Conservation (phyloP, 1,284 basidiomycete species). For the Pisolithus thermaeus region DNA sequence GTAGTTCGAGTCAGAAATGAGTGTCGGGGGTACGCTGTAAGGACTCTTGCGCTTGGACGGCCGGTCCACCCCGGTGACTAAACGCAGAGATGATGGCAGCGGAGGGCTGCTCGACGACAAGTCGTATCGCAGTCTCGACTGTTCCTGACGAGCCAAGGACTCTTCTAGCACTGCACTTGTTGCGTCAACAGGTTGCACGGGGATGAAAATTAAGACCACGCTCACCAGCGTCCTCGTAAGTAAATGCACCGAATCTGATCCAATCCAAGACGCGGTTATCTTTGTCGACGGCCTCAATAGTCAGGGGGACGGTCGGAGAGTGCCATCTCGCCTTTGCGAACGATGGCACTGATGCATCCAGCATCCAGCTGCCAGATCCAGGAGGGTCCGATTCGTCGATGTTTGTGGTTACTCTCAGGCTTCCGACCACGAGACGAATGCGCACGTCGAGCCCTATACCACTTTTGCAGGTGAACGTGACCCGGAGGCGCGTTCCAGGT, state of each 20-base stretch:
- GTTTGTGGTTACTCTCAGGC: conserved; percentile 52
- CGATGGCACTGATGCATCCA: conserved; percentile 50
- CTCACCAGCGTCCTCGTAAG: conserved; percentile 52
- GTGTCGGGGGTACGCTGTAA: conserved; percentile 26
- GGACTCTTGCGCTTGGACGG: conserved; percentile 24
- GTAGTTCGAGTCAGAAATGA: conserved; percentile 25
- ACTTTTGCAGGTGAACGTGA: conserved; percentile 53
- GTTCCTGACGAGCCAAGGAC: background rate
- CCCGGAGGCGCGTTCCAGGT: conserved; percentile 50
- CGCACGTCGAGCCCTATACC: conserved; percentile 43
- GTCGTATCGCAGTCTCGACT: conserved; percentile 1
- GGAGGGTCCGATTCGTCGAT: conserved; percentile 43
- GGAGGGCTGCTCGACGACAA: conserved; percentile 1
- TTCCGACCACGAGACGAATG: conserved; percentile 64
- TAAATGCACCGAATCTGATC: conserved; percentile 65
- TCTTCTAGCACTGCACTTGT: conserved; percentile 5
- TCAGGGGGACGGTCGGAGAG: conserved; percentile 41
- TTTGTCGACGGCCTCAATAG: conserved; percentile 57
- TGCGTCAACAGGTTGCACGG: background rate
- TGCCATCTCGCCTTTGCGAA: conserved; percentile 30
- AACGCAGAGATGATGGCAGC: conserved; percentile 5
- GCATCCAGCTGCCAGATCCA: conserved; percentile 49
- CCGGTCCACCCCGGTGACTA: conserved; percentile 14
- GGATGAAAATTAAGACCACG: conserved; percentile 6
- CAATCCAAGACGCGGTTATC: conserved; percentile 53